Percentiles rank a stretch among this genome's conserved stretches.
phyloP scores from a whole-genome alignment of 257 asterid genomes.

The Striga asiatica region DNA sequence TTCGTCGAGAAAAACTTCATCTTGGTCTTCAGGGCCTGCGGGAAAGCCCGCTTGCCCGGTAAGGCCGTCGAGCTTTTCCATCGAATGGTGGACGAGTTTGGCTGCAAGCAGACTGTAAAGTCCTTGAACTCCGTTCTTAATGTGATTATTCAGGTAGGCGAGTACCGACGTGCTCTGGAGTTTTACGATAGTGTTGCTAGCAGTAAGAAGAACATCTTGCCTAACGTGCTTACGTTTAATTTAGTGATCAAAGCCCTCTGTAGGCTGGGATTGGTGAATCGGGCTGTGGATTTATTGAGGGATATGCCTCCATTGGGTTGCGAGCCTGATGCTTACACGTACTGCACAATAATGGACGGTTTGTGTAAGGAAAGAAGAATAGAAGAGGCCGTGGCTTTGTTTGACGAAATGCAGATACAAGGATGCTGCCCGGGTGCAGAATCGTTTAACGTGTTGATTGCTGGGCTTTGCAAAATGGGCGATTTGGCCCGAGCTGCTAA shows the following conservation, averaged over 20 bases:
- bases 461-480: conserved; percentile 81
- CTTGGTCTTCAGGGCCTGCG: conserved; percentile 59
- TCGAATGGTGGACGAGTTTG: conserved; percentile 68
- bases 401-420: conserved; percentile 95
- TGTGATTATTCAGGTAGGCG: conserved; percentile 53
- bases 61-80: conserved; percentile 60
- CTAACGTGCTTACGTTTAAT: conserved; percentile 70
- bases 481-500: conserved; percentile 69
- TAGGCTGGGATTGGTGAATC: conserved; percentile 37
- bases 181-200: conserved; percentile 43
- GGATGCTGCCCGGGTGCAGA: conserved; percentile 57
- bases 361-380: conserved; percentile 72
- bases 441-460: conserved; percentile 69
- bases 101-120: conserved; percentile 58
- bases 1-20: conserved; percentile 66
- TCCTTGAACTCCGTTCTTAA: conserved; percentile 84
- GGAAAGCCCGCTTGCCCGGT: conserved; percentile 44
- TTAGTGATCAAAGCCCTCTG: conserved; percentile 71
- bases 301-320: conserved; percentile 50
- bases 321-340: conserved; percentile 65
- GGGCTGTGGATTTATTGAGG: conserved; percentile 56
- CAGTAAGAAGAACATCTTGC: conserved; percentile 24
- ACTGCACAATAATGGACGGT: conserved; percentile 95
- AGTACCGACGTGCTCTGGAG: conserved; percentile 47
- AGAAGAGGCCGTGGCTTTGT: conserved; percentile 74